These are phyloP conservation scores for Erigeron philadelphicus DNA, from an alignment of 140 eudicot species.

Conservation along the genomic window DNA sequence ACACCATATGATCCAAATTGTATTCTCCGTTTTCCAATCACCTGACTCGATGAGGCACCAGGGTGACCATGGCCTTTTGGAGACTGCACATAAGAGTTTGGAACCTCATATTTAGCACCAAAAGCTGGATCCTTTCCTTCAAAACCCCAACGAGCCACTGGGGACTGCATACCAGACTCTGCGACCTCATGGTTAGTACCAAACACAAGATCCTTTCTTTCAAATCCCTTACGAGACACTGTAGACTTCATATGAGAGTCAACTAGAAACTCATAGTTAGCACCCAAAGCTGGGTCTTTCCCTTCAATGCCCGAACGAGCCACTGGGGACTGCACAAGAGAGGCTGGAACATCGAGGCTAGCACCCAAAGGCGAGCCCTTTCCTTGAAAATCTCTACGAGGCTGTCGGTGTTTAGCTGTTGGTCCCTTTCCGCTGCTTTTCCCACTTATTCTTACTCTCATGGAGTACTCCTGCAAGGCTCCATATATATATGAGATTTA, in stretches of 20 bases:
- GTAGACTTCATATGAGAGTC: conserved; percentile 5
- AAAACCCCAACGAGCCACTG: too few species aligned
- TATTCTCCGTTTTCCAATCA: conserved; percentile 24
- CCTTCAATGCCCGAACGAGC: too few species aligned
- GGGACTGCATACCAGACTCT: too few species aligned
- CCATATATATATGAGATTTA: neutral
- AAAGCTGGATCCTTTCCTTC: conserved; percentile 1
- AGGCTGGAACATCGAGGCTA: too few species aligned
- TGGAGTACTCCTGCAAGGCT: conserved; percentile 19
- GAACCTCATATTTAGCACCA: conserved; percentile 19
- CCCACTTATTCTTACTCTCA: conserved; percentile 28
- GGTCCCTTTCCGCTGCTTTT: conserved; percentile 22
- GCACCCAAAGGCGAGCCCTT: neutral
- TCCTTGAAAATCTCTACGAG: conserved; percentile 1
- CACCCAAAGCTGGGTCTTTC: neutral
- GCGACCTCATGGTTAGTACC: too few species aligned
- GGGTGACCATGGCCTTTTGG: conserved; percentile 20
- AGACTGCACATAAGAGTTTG: conserved; percentile 6
- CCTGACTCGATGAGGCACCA: conserved; percentile 8
- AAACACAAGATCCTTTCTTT: too few species aligned
- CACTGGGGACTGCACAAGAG: too few species aligned
- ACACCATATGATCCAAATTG: conserved; percentile 50
- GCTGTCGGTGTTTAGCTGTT: conserved; percentile 18
- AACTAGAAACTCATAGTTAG: conserved; percentile 12
- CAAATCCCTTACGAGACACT: neutral